These are phyloP conservation scores for Alternaria sp. DNA, from an alignment of 2,329 filamentous ascomycete species.

Conservation along the genomic window DNA sequence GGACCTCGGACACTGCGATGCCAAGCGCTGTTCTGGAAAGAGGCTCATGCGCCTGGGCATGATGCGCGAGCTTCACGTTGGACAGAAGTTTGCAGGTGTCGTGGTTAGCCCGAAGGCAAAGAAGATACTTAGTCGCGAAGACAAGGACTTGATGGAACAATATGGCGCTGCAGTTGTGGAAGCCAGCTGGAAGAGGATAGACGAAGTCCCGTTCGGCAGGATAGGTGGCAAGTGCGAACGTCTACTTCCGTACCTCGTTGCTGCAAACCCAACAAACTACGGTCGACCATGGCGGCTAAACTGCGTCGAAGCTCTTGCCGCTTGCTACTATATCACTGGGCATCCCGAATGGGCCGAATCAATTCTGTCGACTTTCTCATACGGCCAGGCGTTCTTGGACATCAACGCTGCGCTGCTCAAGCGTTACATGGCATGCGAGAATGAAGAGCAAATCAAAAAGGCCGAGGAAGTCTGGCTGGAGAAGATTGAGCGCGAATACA, in stretches of 20 bases:
- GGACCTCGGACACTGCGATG: slow-evolving; percentile 97
- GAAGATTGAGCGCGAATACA: slow-evolving; percentile 88
- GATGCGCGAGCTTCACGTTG: slow-evolving; percentile 91
- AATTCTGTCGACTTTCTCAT: slow-evolving; percentile 84
- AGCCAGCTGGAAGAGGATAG: slow-evolving; percentile 93
- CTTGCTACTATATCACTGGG: slow-evolving; percentile 92
- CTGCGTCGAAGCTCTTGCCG: slow-evolving; percentile 93
- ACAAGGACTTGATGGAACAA: slow-evolving; percentile 81
- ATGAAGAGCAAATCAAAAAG: slow-evolving; percentile 83
- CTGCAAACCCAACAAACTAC: slow-evolving; percentile 97
- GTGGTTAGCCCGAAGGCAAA: slow-evolving; percentile 97
- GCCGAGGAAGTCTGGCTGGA: slow-evolving; percentile 88
- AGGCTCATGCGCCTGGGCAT: slow-evolving; percentile 89
- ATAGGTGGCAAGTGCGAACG: slow-evolving; percentile 95
- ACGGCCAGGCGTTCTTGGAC: slow-evolving; percentile 86
- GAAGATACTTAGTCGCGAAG: slow-evolving; percentile 81
- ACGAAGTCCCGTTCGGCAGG: slow-evolving; percentile 88
- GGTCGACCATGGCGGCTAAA: slow-evolving; percentile 94
- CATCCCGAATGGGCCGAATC: slow-evolving; percentile 89
- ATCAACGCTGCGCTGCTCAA: slow-evolving; percentile 87
- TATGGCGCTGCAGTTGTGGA: slow-evolving; percentile 96
- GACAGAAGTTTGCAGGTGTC: slow-evolving; percentile 90
- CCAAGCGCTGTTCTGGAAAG: slow-evolving; percentile 96
- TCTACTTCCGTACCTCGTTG: slow-evolving; percentile 86
- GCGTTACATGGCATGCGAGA: slow-evolving; percentile 82